Evolutionary conservation across 1,139 yeast genomes (phyloP).

Genomic region (Suhomyces terraborum): DNA sequence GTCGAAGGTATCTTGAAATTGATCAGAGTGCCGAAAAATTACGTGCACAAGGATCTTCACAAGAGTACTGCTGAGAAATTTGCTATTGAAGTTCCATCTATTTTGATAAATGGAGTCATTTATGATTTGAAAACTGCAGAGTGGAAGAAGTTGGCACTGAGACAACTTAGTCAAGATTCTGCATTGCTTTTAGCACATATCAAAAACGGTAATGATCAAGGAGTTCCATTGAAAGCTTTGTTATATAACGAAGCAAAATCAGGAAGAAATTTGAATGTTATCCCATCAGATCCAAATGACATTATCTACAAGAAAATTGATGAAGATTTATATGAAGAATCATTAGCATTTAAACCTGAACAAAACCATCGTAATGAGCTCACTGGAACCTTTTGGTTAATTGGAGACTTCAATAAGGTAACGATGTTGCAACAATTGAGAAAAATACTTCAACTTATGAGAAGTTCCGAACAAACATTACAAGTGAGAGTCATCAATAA

Average conservation of each 20-base stretch:
- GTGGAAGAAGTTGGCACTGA: conserved; percentile 45
- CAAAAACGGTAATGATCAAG: conserved; percentile 22
- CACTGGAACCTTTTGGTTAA: conserved; percentile 50
- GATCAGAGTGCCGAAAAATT: conserved; percentile 21
- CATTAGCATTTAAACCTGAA: conserved; percentile 20
- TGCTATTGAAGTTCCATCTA: conserved; percentile 50
- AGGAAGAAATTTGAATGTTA: conserved; percentile 35
- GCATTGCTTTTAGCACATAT: conserved; percentile 29
- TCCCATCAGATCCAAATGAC: conserved; percentile 37
- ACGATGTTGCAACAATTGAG: conserved; percentile 44
- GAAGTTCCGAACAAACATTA: conserved; percentile 23
- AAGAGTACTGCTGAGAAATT: conserved; percentile 24
- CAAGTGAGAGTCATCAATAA: conserved; percentile 42
- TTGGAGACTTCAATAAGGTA: conserved; percentile 53
- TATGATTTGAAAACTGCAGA: conserved; percentile 36
- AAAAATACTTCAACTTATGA: conserved; percentile 34
- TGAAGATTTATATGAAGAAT: conserved; percentile 28
- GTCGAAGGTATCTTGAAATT: conserved; percentile 26
- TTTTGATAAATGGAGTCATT: conserved; percentile 76
- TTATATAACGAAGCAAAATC: conserved; percentile 37
- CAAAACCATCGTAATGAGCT: conserved; percentile 16
- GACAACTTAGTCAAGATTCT: conserved; percentile 43
- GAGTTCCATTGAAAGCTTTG: conserved; percentile 29
- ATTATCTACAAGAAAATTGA: conserved; percentile 38
- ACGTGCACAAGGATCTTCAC: conserved; percentile 16